Conservation (phyloP, 129 eudicot species). For the Ambrosia trifida region DNA sequence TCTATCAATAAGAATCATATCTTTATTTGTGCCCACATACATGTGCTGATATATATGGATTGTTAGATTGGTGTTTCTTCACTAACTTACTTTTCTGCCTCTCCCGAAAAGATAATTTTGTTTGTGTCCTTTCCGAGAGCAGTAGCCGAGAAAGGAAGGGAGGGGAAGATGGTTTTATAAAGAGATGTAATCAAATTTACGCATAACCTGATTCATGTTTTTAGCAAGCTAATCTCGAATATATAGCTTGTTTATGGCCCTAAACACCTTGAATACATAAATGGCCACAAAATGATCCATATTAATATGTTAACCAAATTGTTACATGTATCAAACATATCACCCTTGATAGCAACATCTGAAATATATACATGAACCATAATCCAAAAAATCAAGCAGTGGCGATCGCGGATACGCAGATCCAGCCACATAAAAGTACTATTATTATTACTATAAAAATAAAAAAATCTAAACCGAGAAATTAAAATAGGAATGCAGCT, state of each 20-base stretch:
- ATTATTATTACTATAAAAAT: background rate
- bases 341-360: background rate
- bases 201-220: too few species aligned
- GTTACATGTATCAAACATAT: too few species aligned
- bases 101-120: conserved; percentile 23
- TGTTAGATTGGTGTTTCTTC: too few species aligned
- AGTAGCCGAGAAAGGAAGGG: too few species aligned
- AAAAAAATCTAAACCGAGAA: conserved; percentile 11
- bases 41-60: too few species aligned
- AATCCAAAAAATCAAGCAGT: background rate
- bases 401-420: conserved; percentile 26
- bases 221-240: too few species aligned
- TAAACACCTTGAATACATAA: too few species aligned
- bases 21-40: too few species aligned
- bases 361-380: conserved; percentile 15
- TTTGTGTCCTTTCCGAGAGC: background rate
- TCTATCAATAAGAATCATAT: too few species aligned
- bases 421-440: conserved; percentile 25
- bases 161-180: conserved; percentile 15
- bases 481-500: conserved; percentile 21
- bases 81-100: conserved; percentile 28
- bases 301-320: too few species aligned
- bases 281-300: too few species aligned
- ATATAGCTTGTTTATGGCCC: too few species aligned
- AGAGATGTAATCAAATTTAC: background rate